phyloP scores from a whole-genome alignment of 495 filamentous ascomycete species.

The Neurospora sp. region DNA sequence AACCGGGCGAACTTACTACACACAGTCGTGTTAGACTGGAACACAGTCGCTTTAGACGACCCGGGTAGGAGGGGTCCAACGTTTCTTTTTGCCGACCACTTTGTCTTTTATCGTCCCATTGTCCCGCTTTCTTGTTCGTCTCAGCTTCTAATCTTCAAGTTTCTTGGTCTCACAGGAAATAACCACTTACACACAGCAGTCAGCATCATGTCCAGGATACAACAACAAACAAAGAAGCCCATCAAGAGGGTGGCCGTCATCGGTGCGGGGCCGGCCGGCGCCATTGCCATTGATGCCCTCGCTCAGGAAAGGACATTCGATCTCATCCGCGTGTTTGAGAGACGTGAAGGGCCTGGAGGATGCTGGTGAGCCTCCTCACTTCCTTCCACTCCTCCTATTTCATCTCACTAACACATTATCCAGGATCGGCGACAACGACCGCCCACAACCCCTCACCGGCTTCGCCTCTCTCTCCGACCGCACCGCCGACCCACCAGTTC shows the following conservation, averaged over 20 bases:
- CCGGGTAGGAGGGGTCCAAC: neutral
- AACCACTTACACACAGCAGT: neutral
- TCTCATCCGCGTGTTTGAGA: slow-evolving; percentile 48
- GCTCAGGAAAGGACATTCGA: slow-evolving; percentile 47
- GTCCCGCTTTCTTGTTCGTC: neutral
- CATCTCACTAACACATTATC: neutral
- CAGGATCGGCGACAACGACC: slow-evolving; percentile 34
- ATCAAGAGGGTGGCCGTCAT: slow-evolving; percentile 48
- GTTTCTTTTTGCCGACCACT: neutral
- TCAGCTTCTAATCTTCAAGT: neutral
- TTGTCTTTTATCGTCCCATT: neutral
- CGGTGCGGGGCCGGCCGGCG: slow-evolving; percentile 48
- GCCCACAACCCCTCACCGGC: slow-evolving; percentile 24
- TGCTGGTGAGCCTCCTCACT: slow-evolving; percentile 35
- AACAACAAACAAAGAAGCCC: neutral
- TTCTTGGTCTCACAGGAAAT: neutral
- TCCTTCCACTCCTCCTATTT: neutral
- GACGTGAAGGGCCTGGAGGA: slow-evolving; percentile 47
- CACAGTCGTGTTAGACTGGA: too few species aligned
- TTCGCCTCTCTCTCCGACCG: slow-evolving; percentile 33
- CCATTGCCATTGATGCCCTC: slow-evolving; percentile 49
- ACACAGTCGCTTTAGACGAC: too few species aligned
- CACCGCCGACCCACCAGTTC: slow-evolving; percentile 38
- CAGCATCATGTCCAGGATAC: neutral
- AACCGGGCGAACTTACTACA: too few species aligned